Evolutionary conservation across 106 monocot species (phyloP).

Genomic region (Triglochin maritima): DNA sequence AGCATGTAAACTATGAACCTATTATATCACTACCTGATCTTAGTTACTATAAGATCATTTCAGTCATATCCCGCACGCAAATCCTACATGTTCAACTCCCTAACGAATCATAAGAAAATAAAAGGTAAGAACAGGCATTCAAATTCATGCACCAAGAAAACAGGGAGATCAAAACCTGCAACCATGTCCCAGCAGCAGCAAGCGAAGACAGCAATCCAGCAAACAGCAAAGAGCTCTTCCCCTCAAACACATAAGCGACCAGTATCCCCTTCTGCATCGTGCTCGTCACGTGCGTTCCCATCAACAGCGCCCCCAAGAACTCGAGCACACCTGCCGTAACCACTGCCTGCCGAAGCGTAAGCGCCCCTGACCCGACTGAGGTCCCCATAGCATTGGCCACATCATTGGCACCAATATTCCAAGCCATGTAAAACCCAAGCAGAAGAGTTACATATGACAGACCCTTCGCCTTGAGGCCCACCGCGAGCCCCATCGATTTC

Average conservation of each 20-base stretch:
- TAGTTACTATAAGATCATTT: not conserved
- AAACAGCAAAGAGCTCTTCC: conserved; percentile 69
- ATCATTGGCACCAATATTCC: conserved; percentile 98
- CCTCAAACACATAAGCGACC: conserved; percentile 57
- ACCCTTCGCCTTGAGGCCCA: conserved; percentile 36
- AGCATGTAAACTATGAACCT: too few relatives aligned
- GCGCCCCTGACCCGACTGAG: conserved; percentile 91
- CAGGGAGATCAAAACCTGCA: conserved; percentile 2
- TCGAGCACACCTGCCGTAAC: conserved; percentile 88
- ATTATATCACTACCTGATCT: too few relatives aligned
- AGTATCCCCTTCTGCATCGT: conserved; percentile 99
- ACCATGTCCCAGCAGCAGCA: conserved; percentile 67
- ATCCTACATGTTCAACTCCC: too few relatives aligned
- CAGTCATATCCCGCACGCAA: not conserved
- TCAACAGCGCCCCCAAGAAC: conserved; percentile 87
- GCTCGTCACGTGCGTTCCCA: conserved; percentile 94
- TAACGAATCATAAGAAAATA: not conserved
- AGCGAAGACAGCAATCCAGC: conserved; percentile 80
- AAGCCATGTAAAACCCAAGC: conserved; percentile 94
- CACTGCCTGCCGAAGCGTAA: conserved; percentile 86
- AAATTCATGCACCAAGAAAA: not conserved
- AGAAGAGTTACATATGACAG: conserved; percentile 68
- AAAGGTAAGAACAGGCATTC: not conserved
- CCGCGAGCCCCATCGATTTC: conserved; percentile 34
- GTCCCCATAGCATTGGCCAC: conserved; percentile 99